phyloP scores from a whole-genome alignment of 1,139 yeast genomes.

The Insectozyma bohioensis region DNA sequence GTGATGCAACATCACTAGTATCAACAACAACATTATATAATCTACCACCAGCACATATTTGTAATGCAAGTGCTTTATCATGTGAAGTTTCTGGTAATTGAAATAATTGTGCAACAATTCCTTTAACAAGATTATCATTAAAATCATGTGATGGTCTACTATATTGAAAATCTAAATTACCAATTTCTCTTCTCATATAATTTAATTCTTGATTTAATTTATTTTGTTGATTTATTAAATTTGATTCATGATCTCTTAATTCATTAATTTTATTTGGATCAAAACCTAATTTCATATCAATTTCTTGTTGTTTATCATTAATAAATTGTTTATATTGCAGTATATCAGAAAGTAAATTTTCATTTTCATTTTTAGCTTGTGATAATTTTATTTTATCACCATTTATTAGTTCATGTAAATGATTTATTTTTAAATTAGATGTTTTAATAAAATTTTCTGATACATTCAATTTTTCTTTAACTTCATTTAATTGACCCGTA shows the following conservation, averaged over 20 bases:
- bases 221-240: constrained; percentile 25
- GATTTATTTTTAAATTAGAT: constrained; percentile 57
- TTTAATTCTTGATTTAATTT: constrained; percentile 53
- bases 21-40: constrained; percentile 91
- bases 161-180: constrained; percentile 73
- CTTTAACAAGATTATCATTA: constrained; percentile 66
- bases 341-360: constrained; percentile 41
- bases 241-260: constrained; percentile 45
- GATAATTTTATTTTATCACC: constrained; percentile 53
- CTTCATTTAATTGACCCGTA: constrained; percentile 66
- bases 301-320: constrained; percentile 38
- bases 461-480: constrained; percentile 56
- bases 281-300: constrained; percentile 56
- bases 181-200: constrained; percentile 59
- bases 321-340: constrained; percentile 42
- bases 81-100: constrained; percentile 55
- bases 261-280: constrained; percentile 48
- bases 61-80: constrained; percentile 78
- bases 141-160: constrained; percentile 63
- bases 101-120: constrained; percentile 88
- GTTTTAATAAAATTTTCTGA: constrained; percentile 61
- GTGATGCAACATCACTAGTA: constrained; percentile 79
- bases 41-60: constrained; percentile 92
- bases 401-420: constrained; percentile 53
- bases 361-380: constrained; percentile 57